Conservation (phyloP, 352 stramenopile genomes). For the Detonula confervacea region DNA sequence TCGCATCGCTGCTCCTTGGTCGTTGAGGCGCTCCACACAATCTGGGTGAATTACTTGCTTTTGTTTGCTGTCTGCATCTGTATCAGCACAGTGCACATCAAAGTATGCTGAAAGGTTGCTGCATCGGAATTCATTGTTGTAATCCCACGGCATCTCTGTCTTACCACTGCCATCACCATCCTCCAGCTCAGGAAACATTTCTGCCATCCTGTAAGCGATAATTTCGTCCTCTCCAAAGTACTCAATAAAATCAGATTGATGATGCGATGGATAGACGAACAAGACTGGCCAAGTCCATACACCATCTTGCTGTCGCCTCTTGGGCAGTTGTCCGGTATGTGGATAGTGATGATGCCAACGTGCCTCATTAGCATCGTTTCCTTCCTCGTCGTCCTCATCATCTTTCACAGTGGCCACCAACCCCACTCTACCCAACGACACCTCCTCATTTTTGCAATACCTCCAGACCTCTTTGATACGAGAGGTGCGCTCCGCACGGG, state of each 20-base stretch:
- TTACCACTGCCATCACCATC: slow-evolving; percentile 37
- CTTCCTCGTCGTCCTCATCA: slow-evolving; percentile 76
- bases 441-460: slow-evolving; percentile 77
- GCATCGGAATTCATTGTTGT: slow-evolving; percentile 85
- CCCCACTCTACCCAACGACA: slow-evolving; percentile 73
- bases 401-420: slow-evolving; percentile 80
- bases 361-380: slow-evolving; percentile 59
- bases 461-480: slow-evolving; percentile 84
- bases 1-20: slow-evolving; percentile 77
- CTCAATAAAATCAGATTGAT: slow-evolving; percentile 85
- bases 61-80: slow-evolving; percentile 30
- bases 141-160: slow-evolving; percentile 82
- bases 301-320: slow-evolving; percentile 18
- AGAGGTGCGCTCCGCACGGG: slow-evolving; percentile 67
- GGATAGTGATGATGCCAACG: slow-evolving; percentile 84
- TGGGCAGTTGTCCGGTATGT: slow-evolving; percentile 73
- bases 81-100: slow-evolving; percentile 72
- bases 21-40: slow-evolving; percentile 66
- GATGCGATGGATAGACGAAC: slow-evolving; percentile 84
- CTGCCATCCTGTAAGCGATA: slow-evolving; percentile 78
- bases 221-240: slow-evolving; percentile 81
- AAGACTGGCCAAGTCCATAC: slow-evolving; percentile 82
- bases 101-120: slow-evolving; percentile 85
- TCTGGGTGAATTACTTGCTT: slow-evolving; percentile 77
- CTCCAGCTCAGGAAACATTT: slow-evolving; percentile 85